Conservation (phyloP, 23 red algal genomes). For the Pyropia haitanensis region DNA sequence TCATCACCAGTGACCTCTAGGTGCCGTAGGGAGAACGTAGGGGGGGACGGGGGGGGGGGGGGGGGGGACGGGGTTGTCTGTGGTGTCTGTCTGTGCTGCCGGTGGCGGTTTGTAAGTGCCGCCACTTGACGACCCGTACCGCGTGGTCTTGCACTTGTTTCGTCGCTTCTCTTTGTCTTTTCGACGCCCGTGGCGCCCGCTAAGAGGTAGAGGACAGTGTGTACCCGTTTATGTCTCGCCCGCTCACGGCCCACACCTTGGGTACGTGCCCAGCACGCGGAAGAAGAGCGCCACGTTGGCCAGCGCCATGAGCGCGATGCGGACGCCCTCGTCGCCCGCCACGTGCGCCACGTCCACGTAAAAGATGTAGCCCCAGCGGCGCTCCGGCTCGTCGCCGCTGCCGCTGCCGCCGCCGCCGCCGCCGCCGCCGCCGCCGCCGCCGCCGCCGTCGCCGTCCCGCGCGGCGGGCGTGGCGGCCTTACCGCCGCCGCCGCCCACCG, state of each 20-base stretch:
- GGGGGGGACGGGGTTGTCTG: too few relatives aligned
- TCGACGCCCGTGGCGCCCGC: too few relatives aligned
- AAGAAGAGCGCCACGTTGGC: constrained; percentile 70
- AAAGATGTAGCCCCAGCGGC: constrained; percentile 90
- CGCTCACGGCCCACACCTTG: not conserved
- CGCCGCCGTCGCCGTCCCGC: not conserved
- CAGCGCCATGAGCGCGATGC: constrained; percentile 57
- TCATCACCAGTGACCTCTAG: too few relatives aligned
- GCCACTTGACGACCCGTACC: too few relatives aligned
- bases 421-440: not conserved
- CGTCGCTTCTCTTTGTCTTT: too few relatives aligned
- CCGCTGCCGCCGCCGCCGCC: constrained; percentile 1
- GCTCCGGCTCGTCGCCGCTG: not conserved
- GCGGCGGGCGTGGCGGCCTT: not conserved
- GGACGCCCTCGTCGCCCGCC: constrained; percentile 31
- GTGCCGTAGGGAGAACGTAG: too few relatives aligned
- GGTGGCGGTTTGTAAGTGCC: too few relatives aligned
- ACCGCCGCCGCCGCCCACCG: not conserved
- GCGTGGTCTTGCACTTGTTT: too few relatives aligned
- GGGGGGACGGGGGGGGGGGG: too few relatives aligned
- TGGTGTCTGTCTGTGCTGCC: too few relatives aligned
- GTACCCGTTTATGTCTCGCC: too few relatives aligned
- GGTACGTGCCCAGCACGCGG: constrained; percentile 72
- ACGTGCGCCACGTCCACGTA: constrained; percentile 76
- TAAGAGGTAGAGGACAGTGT: too few relatives aligned